These are phyloP conservation scores for Fraxinus angustifolia DNA, from an alignment of 305 asterid genomes.

Conservation along the genomic window DNA sequence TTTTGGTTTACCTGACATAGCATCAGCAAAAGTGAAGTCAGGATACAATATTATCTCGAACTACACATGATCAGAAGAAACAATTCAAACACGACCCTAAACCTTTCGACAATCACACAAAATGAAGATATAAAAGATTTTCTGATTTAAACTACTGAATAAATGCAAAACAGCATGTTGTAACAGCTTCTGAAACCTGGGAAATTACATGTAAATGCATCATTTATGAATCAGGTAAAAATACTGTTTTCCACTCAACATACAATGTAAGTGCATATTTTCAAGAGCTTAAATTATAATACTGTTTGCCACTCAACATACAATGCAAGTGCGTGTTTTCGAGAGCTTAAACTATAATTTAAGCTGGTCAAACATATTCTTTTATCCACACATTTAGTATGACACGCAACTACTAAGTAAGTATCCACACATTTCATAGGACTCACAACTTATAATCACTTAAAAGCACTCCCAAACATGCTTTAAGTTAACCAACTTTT, in stretches of 20 bases:
- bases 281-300: background rate
- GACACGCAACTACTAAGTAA: background rate
- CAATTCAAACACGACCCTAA: background rate
- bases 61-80: background rate
- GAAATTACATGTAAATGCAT: background rate
- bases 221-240: background rate
- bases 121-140: background rate
- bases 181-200: background rate
- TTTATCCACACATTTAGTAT: background rate
- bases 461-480: background rate
- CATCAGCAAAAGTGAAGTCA: slow-evolving; percentile 13
- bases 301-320: background rate
- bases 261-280: background rate
- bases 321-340: background rate
- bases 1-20: slow-evolving; percentile 87
- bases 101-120: background rate
- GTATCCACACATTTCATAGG: background rate
- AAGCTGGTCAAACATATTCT: background rate
- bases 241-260: background rate
- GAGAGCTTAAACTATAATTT: background rate
- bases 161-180: background rate
- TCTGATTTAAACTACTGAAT: background rate
- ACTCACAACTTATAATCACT: background rate
- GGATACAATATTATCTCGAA: background rate
- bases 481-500: background rate